phyloP scores from a whole-genome alignment of 1,284 basidiomycete genomes.

The Fomitopsis pinicola region DNA sequence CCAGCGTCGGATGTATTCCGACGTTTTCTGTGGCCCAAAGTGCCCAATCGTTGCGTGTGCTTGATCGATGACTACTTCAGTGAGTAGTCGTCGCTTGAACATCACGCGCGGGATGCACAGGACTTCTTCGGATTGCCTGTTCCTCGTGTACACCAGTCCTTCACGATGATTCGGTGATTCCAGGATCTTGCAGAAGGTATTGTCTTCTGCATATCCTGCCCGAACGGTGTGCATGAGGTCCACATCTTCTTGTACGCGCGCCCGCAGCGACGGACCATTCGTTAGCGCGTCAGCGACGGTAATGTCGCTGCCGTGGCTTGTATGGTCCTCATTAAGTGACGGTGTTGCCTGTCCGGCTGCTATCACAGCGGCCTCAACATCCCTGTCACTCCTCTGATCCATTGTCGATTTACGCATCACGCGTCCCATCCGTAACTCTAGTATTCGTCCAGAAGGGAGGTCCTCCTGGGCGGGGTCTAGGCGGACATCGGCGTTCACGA shows the following conservation, averaged over 20 bases:
- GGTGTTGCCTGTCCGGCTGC: neutral
- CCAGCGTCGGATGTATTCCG: slow-evolving; percentile 22
- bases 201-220: neutral
- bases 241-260: neutral
- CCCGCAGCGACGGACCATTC: neutral
- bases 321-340: neutral
- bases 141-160: slow-evolving; percentile 7
- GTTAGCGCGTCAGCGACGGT: neutral
- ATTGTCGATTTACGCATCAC: too few species aligned
- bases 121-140: neutral
- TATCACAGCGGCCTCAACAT: too few species aligned
- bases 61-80: slow-evolving; percentile 16
- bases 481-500: slow-evolving; percentile 11
- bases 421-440: too few species aligned
- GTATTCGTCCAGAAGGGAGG: slow-evolving; percentile 11
- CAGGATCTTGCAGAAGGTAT: neutral
- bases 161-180: neutral
- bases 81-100: neutral
- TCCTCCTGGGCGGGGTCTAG: too few species aligned
- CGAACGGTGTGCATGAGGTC: neutral
- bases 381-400: too few species aligned
- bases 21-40: slow-evolving; percentile 18
- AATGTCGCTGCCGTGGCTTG: neutral
- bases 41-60: slow-evolving; percentile 25
- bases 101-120: slow-evolving; percentile 8